Evolutionary conservation across 2,329 filamentous ascomycete genomes (phyloP), one percentile per base, ranked within the genome.

Genomic region (Verticillium nubilum): DNA sequence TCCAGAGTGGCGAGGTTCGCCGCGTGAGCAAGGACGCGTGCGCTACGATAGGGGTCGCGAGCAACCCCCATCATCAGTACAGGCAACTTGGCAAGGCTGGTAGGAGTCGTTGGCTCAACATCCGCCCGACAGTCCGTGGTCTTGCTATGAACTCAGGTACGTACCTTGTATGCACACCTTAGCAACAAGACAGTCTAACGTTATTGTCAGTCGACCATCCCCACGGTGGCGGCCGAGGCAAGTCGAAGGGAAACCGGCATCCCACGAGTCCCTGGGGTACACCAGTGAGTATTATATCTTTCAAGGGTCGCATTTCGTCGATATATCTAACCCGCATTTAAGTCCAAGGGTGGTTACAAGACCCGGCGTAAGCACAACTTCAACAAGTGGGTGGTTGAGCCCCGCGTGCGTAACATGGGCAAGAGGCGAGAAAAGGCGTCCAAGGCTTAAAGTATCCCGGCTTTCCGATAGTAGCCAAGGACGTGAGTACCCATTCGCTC

Each of bases 151-250:
- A 99, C 80, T 92, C 94, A 74, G 86, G 90, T 91, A 78, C 71
- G 83, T 74, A 26, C 37, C n/a, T 10, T 47, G 5, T 12, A n/a
- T n/a, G 7, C 23, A 4, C 2, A 26, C 9, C 31, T 13, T 17
- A 31, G 26, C 23, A 31, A 19, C 10, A 7, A 25, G 9, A 13
- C 33, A 37, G 5, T 13, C 13, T 42, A 61, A 67, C 54, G 66
- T 17, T 19, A n/a, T 29, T 17, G 13, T 52, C 68, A 86, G 90
- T 87, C 68, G 95, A 99, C 71, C 95, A 99, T 83, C 95, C 95
- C 70, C 95, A 99, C 75, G 95, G 95, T 85, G 95, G 95, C 90
- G 95, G 95, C 77, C 87, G 96, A 83, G 95, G 95, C 80, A 99
- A 99, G 80, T 97, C 92, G 60, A 99, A 99, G 91, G 92, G 95